Conservation (phyloP, 139 green algal species). For the Chlamydomonas sp. region DNA sequence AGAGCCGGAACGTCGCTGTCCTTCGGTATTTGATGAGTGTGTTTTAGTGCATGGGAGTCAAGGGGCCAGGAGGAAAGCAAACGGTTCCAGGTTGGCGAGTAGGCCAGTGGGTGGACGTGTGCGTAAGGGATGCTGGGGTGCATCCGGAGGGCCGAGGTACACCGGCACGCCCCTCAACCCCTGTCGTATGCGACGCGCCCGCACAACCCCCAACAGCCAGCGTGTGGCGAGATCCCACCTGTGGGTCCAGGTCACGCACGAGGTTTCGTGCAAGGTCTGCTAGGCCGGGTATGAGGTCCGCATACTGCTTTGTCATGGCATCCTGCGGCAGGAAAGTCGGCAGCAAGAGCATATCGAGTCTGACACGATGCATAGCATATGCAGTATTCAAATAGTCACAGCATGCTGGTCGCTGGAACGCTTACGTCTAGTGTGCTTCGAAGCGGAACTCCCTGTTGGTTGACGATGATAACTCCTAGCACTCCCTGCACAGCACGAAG, state of each 20-base stretch:
- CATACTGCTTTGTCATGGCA: slow-evolving; percentile 71
- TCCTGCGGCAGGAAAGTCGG: slow-evolving; percentile 56
- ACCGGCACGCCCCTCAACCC: no score
- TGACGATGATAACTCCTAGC: slow-evolving; percentile 49
- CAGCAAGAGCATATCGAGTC: background rate
- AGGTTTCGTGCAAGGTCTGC: slow-evolving; percentile 70
- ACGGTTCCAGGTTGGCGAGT: no score
- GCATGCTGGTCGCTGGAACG: background rate
- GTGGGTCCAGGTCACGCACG: slow-evolving; percentile 80
- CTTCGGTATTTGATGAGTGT: no score
- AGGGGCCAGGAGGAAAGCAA: no score
- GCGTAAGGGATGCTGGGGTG: no score
- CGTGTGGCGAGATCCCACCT: slow-evolving; percentile 45
- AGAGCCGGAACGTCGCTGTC: no score
- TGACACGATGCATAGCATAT: background rate
- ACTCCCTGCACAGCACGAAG: slow-evolving; percentile 36
- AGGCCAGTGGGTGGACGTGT: no score
- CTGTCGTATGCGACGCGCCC: no score
- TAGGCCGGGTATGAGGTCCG: slow-evolving; percentile 75
- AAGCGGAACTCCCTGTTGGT: slow-evolving; percentile 39
- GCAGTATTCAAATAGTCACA: background rate
- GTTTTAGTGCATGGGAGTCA: no score
- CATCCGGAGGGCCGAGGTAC: no score
- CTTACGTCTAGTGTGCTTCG: slow-evolving; percentile 61
- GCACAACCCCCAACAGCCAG: background rate